Percentiles rank a stretch among this genome's conserved stretches.
Conservation (phyloP, 176 grass and related monocot species). For the Rhipidocladum racemiflorum region DNA sequence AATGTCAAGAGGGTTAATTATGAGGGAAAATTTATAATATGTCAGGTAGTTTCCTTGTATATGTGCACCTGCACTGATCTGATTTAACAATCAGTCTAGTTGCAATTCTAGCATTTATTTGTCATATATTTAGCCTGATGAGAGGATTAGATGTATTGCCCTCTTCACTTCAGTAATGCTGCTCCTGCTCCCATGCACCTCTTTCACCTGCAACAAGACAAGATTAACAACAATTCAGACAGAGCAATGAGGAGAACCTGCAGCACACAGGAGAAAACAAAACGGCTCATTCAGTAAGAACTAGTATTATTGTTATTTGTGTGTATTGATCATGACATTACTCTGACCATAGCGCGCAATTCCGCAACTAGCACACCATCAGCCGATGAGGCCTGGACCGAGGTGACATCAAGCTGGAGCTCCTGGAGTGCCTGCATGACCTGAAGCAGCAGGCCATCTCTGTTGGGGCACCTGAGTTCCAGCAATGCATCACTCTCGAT, state of each 20-base stretch:
- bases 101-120: neutral
- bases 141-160: constrained; percentile 53
- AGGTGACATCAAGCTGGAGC: constrained; percentile 51
- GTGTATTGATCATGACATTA: neutral
- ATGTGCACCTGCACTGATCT: neutral
- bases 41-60: neutral
- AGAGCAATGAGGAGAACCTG: neutral
- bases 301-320: neutral
- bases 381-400: constrained; percentile 49
- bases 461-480: constrained; percentile 57
- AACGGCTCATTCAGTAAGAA: neutral
- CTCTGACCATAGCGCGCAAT: constrained; percentile 53
- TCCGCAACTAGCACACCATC: constrained; percentile 45
- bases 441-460: constrained; percentile 55
- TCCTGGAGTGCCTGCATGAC: constrained; percentile 68
- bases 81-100: neutral
- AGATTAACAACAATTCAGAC: neutral
- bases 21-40: neutral
- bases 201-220: constrained; percentile 52
- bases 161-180: constrained; percentile 83
- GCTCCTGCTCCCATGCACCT: constrained; percentile 59
- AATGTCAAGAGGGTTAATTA: neutral
- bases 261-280: neutral
- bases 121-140: neutral
- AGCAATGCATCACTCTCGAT: constrained; percentile 61